phyloP scores from a whole-genome alignment of 352 stramenopile genomes.

The Plasmopara viticola region DNA sequence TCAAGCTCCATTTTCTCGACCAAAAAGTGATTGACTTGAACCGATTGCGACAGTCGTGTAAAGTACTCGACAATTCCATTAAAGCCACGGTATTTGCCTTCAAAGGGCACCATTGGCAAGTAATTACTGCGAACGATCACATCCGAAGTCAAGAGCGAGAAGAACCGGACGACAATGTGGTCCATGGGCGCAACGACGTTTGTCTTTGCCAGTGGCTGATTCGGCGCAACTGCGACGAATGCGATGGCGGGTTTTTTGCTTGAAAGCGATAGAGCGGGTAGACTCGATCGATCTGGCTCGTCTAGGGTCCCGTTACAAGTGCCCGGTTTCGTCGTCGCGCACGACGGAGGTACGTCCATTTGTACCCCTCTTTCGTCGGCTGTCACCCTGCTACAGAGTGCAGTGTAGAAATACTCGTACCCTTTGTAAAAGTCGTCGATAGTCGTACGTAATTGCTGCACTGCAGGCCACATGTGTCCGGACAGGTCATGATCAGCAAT shows the following conservation, averaged over 20 bases:
- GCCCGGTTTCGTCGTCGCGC: slow-evolving; percentile 3
- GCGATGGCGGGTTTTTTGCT: slow-evolving; percentile 40
- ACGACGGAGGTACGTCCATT: slow-evolving; percentile 6
- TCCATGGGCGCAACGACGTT: slow-evolving; percentile 42
- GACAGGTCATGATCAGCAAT: slow-evolving; percentile 45
- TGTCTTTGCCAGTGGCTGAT: slow-evolving; percentile 50
- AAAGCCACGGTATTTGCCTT: slow-evolving; percentile 76
- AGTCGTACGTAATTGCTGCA: slow-evolving; percentile 35
- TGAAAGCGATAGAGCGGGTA: neutral
- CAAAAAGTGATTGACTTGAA: slow-evolving; percentile 68
- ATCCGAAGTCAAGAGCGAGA: slow-evolving; percentile 72
- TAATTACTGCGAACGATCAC: slow-evolving; percentile 82
- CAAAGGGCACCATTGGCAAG: slow-evolving; percentile 85
- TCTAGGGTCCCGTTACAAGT: too few species aligned
- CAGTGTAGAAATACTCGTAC: slow-evolving; percentile 69
- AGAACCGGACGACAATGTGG: slow-evolving; percentile 61
- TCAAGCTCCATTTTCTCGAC: slow-evolving; percentile 70
- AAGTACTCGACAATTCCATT: slow-evolving; percentile 76
- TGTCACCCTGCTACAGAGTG: slow-evolving; percentile 49
- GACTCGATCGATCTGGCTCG: too few species aligned
- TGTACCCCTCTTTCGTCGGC: slow-evolving; percentile 23
- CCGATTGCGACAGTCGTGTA: slow-evolving; percentile 53
- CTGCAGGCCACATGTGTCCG: slow-evolving; percentile 23
- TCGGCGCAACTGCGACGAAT: slow-evolving; percentile 40
- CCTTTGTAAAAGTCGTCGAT: slow-evolving; percentile 69